Percentiles rank a stretch among this genome's conserved stretches.
phyloP scores from a whole-genome alignment of 805 yeast genomes.

The Torulaspora maleeae region DNA sequence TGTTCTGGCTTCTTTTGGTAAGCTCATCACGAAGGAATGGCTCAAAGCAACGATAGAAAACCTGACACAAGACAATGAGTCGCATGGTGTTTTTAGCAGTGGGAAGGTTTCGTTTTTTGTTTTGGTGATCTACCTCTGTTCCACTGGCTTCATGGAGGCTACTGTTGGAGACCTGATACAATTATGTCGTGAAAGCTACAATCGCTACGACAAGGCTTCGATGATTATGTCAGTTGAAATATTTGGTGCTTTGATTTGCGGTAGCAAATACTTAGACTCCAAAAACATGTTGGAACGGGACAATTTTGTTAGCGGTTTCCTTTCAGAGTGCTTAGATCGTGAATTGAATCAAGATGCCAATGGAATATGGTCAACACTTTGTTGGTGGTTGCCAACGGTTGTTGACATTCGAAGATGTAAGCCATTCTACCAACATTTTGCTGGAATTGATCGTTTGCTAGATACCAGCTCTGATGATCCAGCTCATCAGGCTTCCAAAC shows the following conservation, averaged over 20 bases:
- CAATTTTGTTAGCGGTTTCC: slow-evolving; percentile 41
- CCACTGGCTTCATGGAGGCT: slow-evolving; percentile 40
- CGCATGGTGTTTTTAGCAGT: slow-evolving; percentile 60
- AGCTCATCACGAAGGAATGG: slow-evolving; percentile 52
- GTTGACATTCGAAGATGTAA: slow-evolving; percentile 66
- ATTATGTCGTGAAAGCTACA: slow-evolving; percentile 48
- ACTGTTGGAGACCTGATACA: slow-evolving; percentile 49
- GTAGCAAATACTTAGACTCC: slow-evolving; percentile 42
- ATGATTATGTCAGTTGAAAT: slow-evolving; percentile 75
- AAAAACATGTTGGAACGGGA: slow-evolving; percentile 41
- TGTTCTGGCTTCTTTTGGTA: slow-evolving; percentile 43
- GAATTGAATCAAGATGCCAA: slow-evolving; percentile 71
- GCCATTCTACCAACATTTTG: slow-evolving; percentile 43
- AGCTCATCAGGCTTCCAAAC: slow-evolving; percentile 55
- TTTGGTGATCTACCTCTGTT: slow-evolving; percentile 45
- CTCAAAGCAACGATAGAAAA: slow-evolving; percentile 45
- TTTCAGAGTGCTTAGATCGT: slow-evolving; percentile 44
- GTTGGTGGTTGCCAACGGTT: slow-evolving; percentile 68
- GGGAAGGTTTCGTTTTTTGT: slow-evolving; percentile 56
- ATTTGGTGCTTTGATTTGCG: slow-evolving; percentile 55
- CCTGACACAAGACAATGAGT: slow-evolving; percentile 64
- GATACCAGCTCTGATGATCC: slow-evolving; percentile 55
- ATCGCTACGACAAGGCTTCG: slow-evolving; percentile 63
- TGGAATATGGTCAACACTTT: slow-evolving; percentile 68
- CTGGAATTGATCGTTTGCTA: slow-evolving; percentile 40